Evolutionary conservation across 768 basidiomycete genomes (phyloP), one percentile per base, ranked within the genome.

Genomic region (Boletus pseudopeckii): DNA sequence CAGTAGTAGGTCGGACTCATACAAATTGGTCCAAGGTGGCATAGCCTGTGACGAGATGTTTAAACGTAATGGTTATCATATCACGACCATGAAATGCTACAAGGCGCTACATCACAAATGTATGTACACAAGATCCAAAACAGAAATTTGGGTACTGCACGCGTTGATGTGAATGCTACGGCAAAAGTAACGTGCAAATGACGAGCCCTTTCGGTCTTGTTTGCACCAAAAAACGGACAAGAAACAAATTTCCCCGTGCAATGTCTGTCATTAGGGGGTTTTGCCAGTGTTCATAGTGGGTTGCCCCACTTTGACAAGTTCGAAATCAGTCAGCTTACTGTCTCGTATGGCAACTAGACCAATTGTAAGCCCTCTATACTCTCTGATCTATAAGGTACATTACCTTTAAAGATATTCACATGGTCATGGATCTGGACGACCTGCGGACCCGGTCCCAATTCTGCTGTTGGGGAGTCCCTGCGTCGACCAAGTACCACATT

Each of bases 401-500:
- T 51, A 62, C 51, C 33, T 56, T 18, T 28, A 4, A 17, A 11
- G 18, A 5, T 5, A 5, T 39, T 57, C 42, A 65, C 49, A 67
- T 13, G n/a, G 57, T 64, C 59, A 53, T 37, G 42, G 65, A 53
- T 48, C 62, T 56, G 22, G 49, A 42, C 20, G 52, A 48, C 28
- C n/a, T 48, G 43, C 42, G 52, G 15, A 7, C 14, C 33, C n/a
- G 30, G 5, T 15, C 17, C 20, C 42, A n/a, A 17, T n/a, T 28
- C 30, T 53, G 61, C 14, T 43, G 33, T 30, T 44, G 41, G 13
- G 24, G 14, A 7, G 26, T 22, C 13, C 44, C 48, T 7, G 15
- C n/a, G 36, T 62, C 52, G 43, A 44, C 50, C 50, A 45, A 24
- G 54, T 62, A 66, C 64, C 62, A 66, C 5, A 56, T 24, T 30